These are phyloP conservation scores for Lentinula sp. DNA, from an alignment of 768 basidiomycete genomes.

Conservation along the genomic window DNA sequence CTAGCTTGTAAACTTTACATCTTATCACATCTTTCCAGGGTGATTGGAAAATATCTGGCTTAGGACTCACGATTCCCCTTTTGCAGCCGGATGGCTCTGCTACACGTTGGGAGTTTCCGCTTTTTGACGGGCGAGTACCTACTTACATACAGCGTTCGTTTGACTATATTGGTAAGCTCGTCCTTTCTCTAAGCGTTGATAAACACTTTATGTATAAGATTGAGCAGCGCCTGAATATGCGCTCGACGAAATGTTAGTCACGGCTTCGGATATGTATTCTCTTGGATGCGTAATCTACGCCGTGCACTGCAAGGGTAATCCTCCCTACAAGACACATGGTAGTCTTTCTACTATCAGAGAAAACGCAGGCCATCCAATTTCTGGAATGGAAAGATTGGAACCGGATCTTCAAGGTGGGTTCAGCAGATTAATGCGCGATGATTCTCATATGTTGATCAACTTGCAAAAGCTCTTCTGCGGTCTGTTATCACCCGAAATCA, in stretches of 20 bases:
- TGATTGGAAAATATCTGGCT: constrained; percentile 95
- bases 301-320: constrained; percentile 81
- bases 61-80: constrained; percentile 82
- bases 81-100: constrained; percentile 60
- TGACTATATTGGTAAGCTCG: constrained; percentile 80
- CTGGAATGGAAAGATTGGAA: constrained; percentile 62
- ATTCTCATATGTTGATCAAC: background rate
- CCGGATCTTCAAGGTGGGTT: constrained; percentile 62
- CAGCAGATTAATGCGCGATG: background rate
- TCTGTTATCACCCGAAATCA: constrained; percentile 79
- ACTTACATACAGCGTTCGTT: constrained; percentile 84
- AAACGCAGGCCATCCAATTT: constrained; percentile 55
- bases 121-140: constrained; percentile 76
- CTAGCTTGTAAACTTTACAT: background rate
- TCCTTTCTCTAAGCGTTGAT: background rate
- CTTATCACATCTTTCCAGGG: constrained; percentile 48
- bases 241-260: constrained; percentile 79
- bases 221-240: constrained; percentile 86
- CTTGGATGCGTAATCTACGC: constrained; percentile 89
- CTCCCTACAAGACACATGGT: constrained; percentile 84
- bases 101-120: constrained; percentile 86
- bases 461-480: constrained; percentile 59
- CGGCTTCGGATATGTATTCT: constrained; percentile 90
- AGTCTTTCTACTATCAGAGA: constrained; percentile 66
- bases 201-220: background rate